Evolutionary conservation across 2,329 filamentous ascomycete species (phyloP).

Genomic region (Nemania serpens): DNA sequence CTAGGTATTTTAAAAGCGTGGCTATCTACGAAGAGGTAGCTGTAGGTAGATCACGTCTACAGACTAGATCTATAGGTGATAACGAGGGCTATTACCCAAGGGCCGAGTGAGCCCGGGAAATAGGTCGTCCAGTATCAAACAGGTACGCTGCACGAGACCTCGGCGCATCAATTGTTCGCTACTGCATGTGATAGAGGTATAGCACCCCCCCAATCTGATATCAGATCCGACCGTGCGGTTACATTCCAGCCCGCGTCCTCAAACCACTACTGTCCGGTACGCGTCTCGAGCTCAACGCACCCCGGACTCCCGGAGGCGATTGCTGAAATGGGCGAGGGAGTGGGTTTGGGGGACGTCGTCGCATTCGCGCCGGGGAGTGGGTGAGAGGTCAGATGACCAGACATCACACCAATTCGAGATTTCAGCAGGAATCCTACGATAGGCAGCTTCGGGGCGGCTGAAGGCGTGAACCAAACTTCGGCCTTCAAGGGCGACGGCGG

Average conservation of each 20-base stretch:
- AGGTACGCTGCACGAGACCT: not conserved
- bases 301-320: constrained; percentile 17
- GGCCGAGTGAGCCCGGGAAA: not conserved
- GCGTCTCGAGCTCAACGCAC: constrained; percentile 19
- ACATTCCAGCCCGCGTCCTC: constrained; percentile 21
- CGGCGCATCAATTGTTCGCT: not conserved
- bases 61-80: too few relatives aligned
- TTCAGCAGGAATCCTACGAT: not conserved
- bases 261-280: constrained; percentile 7
- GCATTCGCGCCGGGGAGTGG: not conserved
- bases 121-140: not conserved
- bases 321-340: constrained; percentile 13
- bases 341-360: too few relatives aligned
- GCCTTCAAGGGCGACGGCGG: not conserved
- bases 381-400: not conserved
- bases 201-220: constrained; percentile 10
- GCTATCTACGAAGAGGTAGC: too few relatives aligned
- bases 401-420: not conserved
- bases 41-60: too few relatives aligned
- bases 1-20: too few relatives aligned
- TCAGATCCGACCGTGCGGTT: constrained; percentile 26
- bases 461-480: not conserved
- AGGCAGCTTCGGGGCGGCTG: not conserved
- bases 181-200: constrained; percentile 1
- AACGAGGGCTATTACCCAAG: too few relatives aligned